phyloP scores from a whole-genome alignment of 441 rosid genomes.

The Corymbia citriodora region DNA sequence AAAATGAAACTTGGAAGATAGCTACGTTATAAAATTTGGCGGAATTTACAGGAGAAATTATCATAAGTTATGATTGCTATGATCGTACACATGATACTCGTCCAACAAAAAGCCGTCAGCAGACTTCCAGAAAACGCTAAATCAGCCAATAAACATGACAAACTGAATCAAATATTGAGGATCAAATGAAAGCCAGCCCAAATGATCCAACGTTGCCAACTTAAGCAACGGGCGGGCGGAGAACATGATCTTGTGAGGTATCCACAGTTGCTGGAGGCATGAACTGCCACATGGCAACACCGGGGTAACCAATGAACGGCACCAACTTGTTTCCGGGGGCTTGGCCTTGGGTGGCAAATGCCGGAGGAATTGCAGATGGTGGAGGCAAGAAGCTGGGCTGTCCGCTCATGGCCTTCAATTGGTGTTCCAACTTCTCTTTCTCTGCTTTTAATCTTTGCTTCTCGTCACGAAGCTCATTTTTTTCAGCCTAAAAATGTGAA shows the following conservation, averaged over 20 bases:
- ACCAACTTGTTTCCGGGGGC: slow-evolving; percentile 88
- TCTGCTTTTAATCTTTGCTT: slow-evolving; percentile 93
- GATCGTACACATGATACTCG: slow-evolving; percentile 15
- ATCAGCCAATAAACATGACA: slow-evolving; percentile 26
- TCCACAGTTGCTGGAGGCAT: slow-evolving; percentile 98
- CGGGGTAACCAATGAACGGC: slow-evolving; percentile 89
- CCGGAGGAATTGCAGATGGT: slow-evolving; percentile 68
- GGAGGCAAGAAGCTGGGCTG: slow-evolving; percentile 79
- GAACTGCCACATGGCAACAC: slow-evolving; percentile 99
- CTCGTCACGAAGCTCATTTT: slow-evolving; percentile 95
- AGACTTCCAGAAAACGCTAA: slow-evolving; percentile 25
- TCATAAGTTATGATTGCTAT: slow-evolving; percentile 8
- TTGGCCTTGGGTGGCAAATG: slow-evolving; percentile 81
- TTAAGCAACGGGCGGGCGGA: slow-evolving; percentile 99
- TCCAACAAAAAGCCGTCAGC: slow-evolving; percentile 40
- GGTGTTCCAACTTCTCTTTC: slow-evolving; percentile 92
- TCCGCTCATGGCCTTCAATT: slow-evolving; percentile 47
- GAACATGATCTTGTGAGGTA: slow-evolving; percentile 98
- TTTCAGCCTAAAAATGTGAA: slow-evolving; percentile 56
- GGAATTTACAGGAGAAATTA: slow-evolving; percentile 42
- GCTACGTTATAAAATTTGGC: neutral
- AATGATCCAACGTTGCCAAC: slow-evolving; percentile 12
- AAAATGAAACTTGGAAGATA: neutral
- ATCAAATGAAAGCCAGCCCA: slow-evolving; percentile 30
- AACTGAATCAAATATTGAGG: slow-evolving; percentile 27